Evolutionary conservation across 2,329 filamentous ascomycete genomes (phyloP).

Genomic region (Arthrobotrys sinensis): DNA sequence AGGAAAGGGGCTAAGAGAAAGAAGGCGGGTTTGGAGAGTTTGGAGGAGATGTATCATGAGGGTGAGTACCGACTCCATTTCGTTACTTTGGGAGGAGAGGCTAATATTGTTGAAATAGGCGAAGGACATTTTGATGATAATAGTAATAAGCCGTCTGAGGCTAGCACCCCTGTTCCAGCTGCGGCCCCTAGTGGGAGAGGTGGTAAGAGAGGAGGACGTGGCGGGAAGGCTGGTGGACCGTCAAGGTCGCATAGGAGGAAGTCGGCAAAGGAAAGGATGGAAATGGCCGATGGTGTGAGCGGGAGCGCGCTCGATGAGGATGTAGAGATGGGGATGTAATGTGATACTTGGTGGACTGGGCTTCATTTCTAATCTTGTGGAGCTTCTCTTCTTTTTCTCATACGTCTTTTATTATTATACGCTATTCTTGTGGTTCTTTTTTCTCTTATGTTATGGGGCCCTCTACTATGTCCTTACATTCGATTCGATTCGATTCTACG

Average conservation of each 20-base stretch:
- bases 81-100: not conserved
- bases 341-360: slow-evolving; percentile 7
- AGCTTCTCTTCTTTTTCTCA: slow-evolving; percentile 17
- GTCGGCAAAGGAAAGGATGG: slow-evolving; percentile 78
- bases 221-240: slow-evolving; percentile 74
- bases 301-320: slow-evolving; percentile 49
- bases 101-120: slow-evolving; percentile 72
- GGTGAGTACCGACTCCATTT: slow-evolving; percentile 75
- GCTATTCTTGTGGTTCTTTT: not conserved
- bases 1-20: slow-evolving; percentile 75
- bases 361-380: slow-evolving; percentile 13
- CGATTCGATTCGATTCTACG: not conserved
- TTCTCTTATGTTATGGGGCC: slow-evolving; percentile 2
- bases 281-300: slow-evolving; percentile 75
- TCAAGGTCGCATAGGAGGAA: slow-evolving; percentile 67
- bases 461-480: not conserved
- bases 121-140: slow-evolving; percentile 96
- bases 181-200: slow-evolving; percentile 69
- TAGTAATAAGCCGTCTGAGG: slow-evolving; percentile 84
- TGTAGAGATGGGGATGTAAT: slow-evolving; percentile 53
- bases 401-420: not conserved
- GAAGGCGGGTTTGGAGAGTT: slow-evolving; percentile 68
- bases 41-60: slow-evolving; percentile 99
- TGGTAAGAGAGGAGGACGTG: slow-evolving; percentile 73
- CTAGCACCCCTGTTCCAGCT: slow-evolving; percentile 82